phyloP scores from a whole-genome alignment of 2,329 filamentous ascomycete genomes.

The Emmonsiellopsis sp. region DNA sequence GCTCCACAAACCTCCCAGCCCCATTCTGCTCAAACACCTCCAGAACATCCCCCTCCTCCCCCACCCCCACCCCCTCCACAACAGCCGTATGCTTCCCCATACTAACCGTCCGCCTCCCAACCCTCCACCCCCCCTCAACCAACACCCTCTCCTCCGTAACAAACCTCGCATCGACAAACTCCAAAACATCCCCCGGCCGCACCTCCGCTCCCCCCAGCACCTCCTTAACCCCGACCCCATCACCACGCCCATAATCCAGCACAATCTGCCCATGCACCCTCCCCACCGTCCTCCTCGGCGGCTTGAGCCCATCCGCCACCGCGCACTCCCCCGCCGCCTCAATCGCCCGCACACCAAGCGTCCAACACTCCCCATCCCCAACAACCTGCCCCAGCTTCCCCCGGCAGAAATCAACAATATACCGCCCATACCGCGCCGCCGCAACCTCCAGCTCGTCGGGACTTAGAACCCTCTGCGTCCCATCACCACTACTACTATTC shows the following conservation, averaged over 20 bases:
- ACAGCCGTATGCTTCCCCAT: background rate
- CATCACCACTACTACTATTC: conserved; percentile 10
- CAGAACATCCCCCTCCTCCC: background rate
- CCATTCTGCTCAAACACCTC: conserved; percentile 1
- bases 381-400: conserved; percentile 21
- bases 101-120: background rate
- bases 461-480: conserved; percentile 9
- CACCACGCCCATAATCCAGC: conserved; percentile 10
- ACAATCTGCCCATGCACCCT: conserved; percentile 22
- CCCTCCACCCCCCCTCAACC: conserved; percentile 12
- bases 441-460: conserved; percentile 14
- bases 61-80: background rate
- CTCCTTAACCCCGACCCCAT: conserved; percentile 13
- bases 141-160: conserved; percentile 3
- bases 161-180: conserved; percentile 21
- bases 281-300: conserved; percentile 21
- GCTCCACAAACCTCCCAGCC: background rate
- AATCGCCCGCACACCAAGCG: conserved; percentile 23
- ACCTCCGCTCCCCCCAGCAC: conserved; percentile 17
- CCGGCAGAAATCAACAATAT: conserved; percentile 23
- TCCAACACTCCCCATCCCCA: conserved; percentile 32
- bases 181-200: conserved; percentile 23
- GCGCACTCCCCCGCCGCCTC: conserved; percentile 15
- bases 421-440: conserved; percentile 17
- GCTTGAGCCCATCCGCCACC: conserved; percentile 15